A percentile compares a stretch with the other conserved stretches of the same genome.
Evolutionary conservation across 169 alveolate genomes (phyloP).

Genomic region (Eimeria brunetti): DNA sequence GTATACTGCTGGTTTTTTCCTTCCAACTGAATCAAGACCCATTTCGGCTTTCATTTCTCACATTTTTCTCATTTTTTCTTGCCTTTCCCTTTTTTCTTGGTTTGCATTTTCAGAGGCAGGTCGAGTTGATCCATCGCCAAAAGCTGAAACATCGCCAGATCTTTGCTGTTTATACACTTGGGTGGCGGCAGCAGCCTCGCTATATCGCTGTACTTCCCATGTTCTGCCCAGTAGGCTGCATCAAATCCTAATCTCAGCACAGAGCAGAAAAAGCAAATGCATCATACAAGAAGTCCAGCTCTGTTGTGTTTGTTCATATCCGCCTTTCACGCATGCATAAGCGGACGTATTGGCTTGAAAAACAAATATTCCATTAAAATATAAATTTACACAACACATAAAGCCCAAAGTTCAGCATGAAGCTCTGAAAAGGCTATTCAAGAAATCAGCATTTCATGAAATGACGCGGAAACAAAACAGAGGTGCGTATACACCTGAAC

Average conservation of each 20-base stretch:
- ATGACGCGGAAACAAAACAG: no score
- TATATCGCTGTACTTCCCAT: conserved; percentile 17
- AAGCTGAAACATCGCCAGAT: conserved; percentile 53
- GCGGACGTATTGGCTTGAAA: no score
- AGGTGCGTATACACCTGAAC: neutral
- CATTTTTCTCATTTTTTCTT: conserved; percentile 7
- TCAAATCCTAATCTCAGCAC: conserved; percentile 75
- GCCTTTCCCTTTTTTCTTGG: conserved; percentile 34
- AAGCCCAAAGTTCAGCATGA: no score
- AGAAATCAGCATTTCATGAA: no score
- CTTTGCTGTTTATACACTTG: conserved; percentile 40
- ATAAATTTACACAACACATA: no score
- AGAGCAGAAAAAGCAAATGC: neutral
- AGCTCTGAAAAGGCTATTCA: no score
- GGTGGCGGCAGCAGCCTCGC: conserved; percentile 63
- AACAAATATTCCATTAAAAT: no score
- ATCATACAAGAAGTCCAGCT: neutral
- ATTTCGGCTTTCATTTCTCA: neutral
- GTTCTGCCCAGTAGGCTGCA: conserved; percentile 69
- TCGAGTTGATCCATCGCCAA: conserved; percentile 62
- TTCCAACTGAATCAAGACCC: neutral
- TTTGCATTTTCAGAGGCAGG: conserved; percentile 31
- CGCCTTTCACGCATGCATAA: neutral
- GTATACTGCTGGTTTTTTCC: neutral
- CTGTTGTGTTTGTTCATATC: no score